These are phyloP conservation scores for Linum trigynum DNA, from an alignment of 345 rosid species.

Conservation along the genomic window DNA sequence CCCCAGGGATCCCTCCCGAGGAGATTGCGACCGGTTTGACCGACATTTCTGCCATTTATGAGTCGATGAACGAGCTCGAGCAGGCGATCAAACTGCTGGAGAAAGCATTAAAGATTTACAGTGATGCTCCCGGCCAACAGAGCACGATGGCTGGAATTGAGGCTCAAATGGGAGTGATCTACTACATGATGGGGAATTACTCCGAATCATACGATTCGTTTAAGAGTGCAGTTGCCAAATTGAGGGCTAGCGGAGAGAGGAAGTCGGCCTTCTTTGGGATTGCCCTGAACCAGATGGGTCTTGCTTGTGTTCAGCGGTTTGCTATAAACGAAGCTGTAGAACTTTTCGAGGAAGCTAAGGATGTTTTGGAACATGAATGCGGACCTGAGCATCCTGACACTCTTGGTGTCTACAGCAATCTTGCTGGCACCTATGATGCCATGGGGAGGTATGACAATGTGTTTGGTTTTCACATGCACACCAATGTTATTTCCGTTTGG, in stretches of 20 bases:
- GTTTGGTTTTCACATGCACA: not conserved
- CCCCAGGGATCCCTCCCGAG: constrained; percentile 42
- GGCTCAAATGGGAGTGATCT: constrained; percentile 87
- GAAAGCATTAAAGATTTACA: constrained; percentile 56
- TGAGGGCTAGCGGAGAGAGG: constrained; percentile 70
- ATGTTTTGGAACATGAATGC: constrained; percentile 63
- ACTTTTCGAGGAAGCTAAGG: constrained; percentile 79
- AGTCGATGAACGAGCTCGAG: constrained; percentile 67
- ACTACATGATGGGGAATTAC: constrained; percentile 74
- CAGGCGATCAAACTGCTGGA: constrained; percentile 55
- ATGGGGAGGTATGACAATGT: constrained; percentile 67
- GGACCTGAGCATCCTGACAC: constrained; percentile 93
- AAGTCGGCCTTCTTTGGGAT: constrained; percentile 72
- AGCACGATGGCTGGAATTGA: constrained; percentile 87
- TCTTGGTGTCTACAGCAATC: constrained; percentile 80
- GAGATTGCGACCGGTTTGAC: constrained; percentile 76
- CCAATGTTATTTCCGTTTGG: not conserved
- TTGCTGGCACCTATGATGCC: constrained; percentile 98
- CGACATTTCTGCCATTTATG: constrained; percentile 74
- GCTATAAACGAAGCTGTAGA: constrained; percentile 81
- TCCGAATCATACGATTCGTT: constrained; percentile 56
- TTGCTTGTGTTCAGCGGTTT: constrained; percentile 63
- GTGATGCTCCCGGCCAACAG: constrained; percentile 60
- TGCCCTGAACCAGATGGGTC: constrained; percentile 85
- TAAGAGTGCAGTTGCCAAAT: constrained; percentile 53